Conservation (phyloP, 1,284 basidiomycete species). For the Vanrija humicola region DNA sequence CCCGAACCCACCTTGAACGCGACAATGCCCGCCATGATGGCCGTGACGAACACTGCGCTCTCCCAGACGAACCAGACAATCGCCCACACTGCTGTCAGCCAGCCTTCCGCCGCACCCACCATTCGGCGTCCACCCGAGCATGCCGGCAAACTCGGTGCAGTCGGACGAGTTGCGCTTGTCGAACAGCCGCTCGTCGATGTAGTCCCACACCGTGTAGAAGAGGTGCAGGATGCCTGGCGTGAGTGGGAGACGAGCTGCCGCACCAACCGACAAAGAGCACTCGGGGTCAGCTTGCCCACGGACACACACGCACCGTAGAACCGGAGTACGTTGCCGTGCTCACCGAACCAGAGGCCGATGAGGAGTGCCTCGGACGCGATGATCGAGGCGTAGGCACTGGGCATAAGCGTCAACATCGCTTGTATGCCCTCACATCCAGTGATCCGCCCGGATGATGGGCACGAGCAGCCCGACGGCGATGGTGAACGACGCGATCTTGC, state of each 20-base stretch:
- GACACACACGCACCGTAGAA: slow-evolving; percentile 35
- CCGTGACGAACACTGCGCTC: slow-evolving; percentile 37
- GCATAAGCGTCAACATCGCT: not conserved
- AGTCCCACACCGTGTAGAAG: slow-evolving; percentile 50
- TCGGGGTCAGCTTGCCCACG: not conserved
- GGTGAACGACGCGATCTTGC: slow-evolving; percentile 45
- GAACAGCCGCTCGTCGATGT: slow-evolving; percentile 46
- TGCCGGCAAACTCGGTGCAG: slow-evolving; percentile 38
- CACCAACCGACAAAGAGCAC: slow-evolving; percentile 17
- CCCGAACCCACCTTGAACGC: slow-evolving; percentile 37
- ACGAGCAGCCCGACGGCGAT: slow-evolving; percentile 45
- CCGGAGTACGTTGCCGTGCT: slow-evolving; percentile 47
- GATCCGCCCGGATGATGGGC: slow-evolving; percentile 41
- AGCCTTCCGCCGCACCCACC: slow-evolving; percentile 16
- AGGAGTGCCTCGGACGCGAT: slow-evolving; percentile 41
- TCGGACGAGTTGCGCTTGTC: slow-evolving; percentile 47
- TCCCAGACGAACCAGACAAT: slow-evolving; percentile 41
- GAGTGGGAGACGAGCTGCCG: not conserved
- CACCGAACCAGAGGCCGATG: slow-evolving; percentile 48
- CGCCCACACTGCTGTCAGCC: slow-evolving; percentile 34
- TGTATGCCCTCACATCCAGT: slow-evolving; percentile 33
- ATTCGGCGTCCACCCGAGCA: slow-evolving; percentile 41
- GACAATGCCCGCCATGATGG: slow-evolving; percentile 46
- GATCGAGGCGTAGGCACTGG: slow-evolving; percentile 44
- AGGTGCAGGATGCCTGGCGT: slow-evolving; percentile 41